Percentiles rank a stretch among this genome's conserved stretches.
phyloP scores from a whole-genome alignment of 2,329 filamentous ascomycete genomes.

The Simplicillium aogashimaense region DNA sequence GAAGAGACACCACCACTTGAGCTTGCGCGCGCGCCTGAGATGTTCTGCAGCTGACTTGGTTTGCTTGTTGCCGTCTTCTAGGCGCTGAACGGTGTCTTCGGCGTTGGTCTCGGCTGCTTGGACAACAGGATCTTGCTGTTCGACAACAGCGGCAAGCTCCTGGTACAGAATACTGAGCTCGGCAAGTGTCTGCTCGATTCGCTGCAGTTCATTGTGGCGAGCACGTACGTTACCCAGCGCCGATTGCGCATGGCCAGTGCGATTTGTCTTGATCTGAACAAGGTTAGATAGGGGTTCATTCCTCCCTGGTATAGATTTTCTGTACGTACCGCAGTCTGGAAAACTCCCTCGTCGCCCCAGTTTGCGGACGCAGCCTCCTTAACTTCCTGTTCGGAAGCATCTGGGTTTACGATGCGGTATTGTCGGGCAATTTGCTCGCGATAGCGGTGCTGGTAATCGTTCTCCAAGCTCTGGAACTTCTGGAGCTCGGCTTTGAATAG shows the following conservation, averaged over 20 bases:
- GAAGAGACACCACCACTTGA: constrained; percentile 73
- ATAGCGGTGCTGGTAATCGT: constrained; percentile 59
- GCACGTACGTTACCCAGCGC: constrained; percentile 71
- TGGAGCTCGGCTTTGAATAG: constrained; percentile 64
- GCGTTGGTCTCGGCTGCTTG: constrained; percentile 55
- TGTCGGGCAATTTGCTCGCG: constrained; percentile 71
- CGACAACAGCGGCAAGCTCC: constrained; percentile 64
- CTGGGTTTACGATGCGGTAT: constrained; percentile 72
- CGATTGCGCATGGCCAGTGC: constrained; percentile 60
- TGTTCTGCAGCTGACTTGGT: constrained; percentile 58
- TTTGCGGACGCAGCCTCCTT: constrained; percentile 58
- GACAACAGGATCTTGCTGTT: constrained; percentile 60
- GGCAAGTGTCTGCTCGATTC: constrained; percentile 65
- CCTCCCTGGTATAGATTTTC: not conserved
- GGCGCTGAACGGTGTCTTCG: constrained; percentile 53
- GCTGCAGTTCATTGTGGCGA: constrained; percentile 73
- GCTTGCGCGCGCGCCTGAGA: constrained; percentile 57
- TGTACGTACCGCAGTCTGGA: constrained; percentile 65
- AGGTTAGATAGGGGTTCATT: constrained; percentile 3
- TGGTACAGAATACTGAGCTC: constrained; percentile 64
- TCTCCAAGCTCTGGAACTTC: constrained; percentile 62
- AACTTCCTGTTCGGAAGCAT: constrained; percentile 66
- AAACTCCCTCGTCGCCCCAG: constrained; percentile 71
- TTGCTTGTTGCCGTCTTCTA: constrained; percentile 60
- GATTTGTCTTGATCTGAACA: constrained; percentile 61